Evolutionary conservation across 352 stramenopile species (phyloP), one percentile per base, ranked within the genome.

Genomic region (Globisporangium lucens): DNA sequence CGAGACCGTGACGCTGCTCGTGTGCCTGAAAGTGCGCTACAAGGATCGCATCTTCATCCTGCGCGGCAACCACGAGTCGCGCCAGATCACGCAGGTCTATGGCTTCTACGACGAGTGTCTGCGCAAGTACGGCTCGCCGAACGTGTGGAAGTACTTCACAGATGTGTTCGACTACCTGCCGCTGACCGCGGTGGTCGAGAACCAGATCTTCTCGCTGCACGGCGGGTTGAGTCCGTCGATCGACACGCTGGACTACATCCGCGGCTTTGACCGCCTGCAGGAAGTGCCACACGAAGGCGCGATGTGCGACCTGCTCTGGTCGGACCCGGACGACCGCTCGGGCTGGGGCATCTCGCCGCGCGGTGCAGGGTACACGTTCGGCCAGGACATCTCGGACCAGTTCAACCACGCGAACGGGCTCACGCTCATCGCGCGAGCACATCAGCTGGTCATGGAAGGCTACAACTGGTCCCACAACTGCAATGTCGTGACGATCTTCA

Each of bases 31-130:
- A 71, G 93, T 98, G 36, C 85, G 95, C 49, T 98, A 97, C 81
- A 95, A 94, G 51, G 85, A 98, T 68, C 81, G 95, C 46, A 77
- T 99, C 8, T 92, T 87, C 62, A 93, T 98, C 65, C 66, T 98
- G 61, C 82, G 92, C 20, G 92, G 92, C 13, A 98, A 98, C 82
- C 97, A 99, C 78, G 97, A 99, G 82, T 97, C 80, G 78, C 85
- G 96, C 47, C 96, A 99, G 83, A 99, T 99, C 77, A 97, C 89
- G 52, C 91, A 96, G 72, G 97, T 89, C 29, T 99, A 99, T 74
- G 97, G 97, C 35, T 99, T 99, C 82, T 99, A 99, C 77, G 97
- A 99, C 75, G 97, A 99, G 87, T 99, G 97, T 75, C 76, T 99
- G 46, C 82, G 96, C 69, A 99, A 99, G 85, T 99, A 99, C 78